Base-by-base conservation (phyloP, 805 yeast genomes). In the Teunomyces aglyptinius region DNA sequence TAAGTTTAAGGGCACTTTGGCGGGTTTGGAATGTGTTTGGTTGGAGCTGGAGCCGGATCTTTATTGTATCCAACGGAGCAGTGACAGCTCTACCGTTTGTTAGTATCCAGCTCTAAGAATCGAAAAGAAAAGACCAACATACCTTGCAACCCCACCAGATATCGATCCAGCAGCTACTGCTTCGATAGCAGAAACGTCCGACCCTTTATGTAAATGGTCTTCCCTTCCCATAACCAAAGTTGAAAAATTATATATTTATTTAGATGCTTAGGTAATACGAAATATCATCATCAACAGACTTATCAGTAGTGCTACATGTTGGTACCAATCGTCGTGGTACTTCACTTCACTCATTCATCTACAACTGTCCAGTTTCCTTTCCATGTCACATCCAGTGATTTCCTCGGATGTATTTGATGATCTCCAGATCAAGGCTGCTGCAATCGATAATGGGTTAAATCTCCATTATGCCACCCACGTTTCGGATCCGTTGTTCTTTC, bases 31-130 rank as follows among this genome's bases (percentile, higher is more conserved):
- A 56, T 1, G 57, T 55, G 5, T 53, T 44, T 0, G 70, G 66
- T 49, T 78, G 83, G 2, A 88, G 67, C 60, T 88, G 96, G 31
- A 86, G 69, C 44, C 95, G 70, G 52, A 88, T 87, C 63, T 89
- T 89, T 44, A 88, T 62, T 11, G 87, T 83, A 55, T 88, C 96
- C 34, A 89, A 65, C 3, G 96, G 96, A 1, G 96, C 91, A 1
- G 85, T 77, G 18, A 79, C 63, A 44, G 80, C 78, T 47, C 89
- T 78, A 5, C 22, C 26, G 4, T 12, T 12, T 22, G 64, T 63
- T 57, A 63, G 66, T 61, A 44, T 32, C 31, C 31, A 15, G 6
- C 13, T 27, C 5, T 20, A 20, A 20, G 22, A 20, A 20, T 20
- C 4, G 6, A 20, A 20, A 19, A 6, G 3, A 15, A 13, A 27